A percentile compares a stretch with the other conserved stretches of the same genome.
phyloP scores from a whole-genome alignment of 2,329 filamentous ascomycete species.

The Alternaria arbusti region DNA sequence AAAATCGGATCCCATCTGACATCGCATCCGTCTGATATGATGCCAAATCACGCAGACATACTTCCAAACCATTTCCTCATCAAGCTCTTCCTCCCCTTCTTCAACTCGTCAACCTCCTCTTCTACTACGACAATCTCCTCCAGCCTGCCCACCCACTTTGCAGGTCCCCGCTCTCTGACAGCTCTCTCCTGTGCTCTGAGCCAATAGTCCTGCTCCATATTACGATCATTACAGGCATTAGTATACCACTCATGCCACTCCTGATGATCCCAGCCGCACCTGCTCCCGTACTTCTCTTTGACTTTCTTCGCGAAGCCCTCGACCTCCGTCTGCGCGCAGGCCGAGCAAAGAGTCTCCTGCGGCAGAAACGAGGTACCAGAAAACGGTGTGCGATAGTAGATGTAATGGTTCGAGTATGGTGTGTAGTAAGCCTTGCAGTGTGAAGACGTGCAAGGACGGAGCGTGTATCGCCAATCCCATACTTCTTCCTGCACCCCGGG shows the following conservation, averaged over 20 bases:
- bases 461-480: conserved; percentile 38
- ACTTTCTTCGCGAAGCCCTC: conserved; percentile 27
- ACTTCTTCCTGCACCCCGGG: not conserved
- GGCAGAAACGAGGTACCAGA: conserved; percentile 21
- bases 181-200: conserved; percentile 37
- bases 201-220: conserved; percentile 36
- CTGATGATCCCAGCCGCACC: conserved; percentile 26
- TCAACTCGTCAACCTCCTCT: conserved; percentile 10
- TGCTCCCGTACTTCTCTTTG: conserved; percentile 27
- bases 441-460: conserved; percentile 32
- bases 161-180: conserved; percentile 25
- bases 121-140: conserved; percentile 1
- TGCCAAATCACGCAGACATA: not conserved
- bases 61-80: conserved; percentile 28
- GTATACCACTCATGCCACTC: conserved; percentile 38
- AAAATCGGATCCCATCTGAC: not conserved
- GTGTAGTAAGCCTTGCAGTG: conserved; percentile 31
- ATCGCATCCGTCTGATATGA: not conserved
- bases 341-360: conserved; percentile 33
- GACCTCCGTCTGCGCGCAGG: conserved; percentile 33
- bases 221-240: conserved; percentile 22
- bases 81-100: conserved; percentile 16
- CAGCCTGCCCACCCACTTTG: conserved; percentile 1
- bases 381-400: conserved; percentile 30
- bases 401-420: conserved; percentile 31